Evolutionary conservation across 2,329 filamentous ascomycete genomes (phyloP), one percentile per base, ranked within the genome.

Genomic region (Neopestalotiopsis rosae): DNA sequence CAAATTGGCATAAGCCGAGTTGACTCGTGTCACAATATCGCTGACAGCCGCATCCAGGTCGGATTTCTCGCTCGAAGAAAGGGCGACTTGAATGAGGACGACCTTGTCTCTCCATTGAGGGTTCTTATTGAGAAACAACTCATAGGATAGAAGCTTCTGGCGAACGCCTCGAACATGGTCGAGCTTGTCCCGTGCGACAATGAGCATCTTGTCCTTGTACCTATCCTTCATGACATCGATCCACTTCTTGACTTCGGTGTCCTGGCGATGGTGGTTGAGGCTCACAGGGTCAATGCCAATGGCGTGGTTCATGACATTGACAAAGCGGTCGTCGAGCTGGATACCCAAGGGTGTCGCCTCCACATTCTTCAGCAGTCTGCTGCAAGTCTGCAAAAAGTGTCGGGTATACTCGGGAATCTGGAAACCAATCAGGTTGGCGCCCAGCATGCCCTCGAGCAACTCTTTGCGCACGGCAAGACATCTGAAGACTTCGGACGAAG

Each of bases 381-480:
- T 97, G 85, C 95, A 98, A 0, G 95, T 98, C 81, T 98, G 95
- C 64, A 98, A 85, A 80, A 98, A 98, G 81, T 98, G 96, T 14
- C 95, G 90, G 4, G 93, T 92, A 77, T 98, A 98, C 80, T 98
- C 95, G 68, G 92, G 90, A 30, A 94, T 97, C 81, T 98, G 95
- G 81, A 98, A 98, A 1, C 94, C 95, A 71, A 98, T 89, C 13
- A 98, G 85, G 74, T 98, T 97, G 67, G 96, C 94, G 10, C 95
- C 95, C 0, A 98, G 89, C 85, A 98, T 95, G 67, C 96, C 95
- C 74, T 97, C 92, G 1, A 98, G 87, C 10, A 98, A 87, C 80
- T 97, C 89, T 73, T 92, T 95, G 69, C 95, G 92, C 12, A 94
- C 91, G 2, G 95, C 93, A 28, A 98, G 83, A 79, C 95, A 98